Evolutionary conservation across 768 basidiomycete genomes (phyloP), one percentile per base, ranked within the genome.

Genomic region (Chiua virens): DNA sequence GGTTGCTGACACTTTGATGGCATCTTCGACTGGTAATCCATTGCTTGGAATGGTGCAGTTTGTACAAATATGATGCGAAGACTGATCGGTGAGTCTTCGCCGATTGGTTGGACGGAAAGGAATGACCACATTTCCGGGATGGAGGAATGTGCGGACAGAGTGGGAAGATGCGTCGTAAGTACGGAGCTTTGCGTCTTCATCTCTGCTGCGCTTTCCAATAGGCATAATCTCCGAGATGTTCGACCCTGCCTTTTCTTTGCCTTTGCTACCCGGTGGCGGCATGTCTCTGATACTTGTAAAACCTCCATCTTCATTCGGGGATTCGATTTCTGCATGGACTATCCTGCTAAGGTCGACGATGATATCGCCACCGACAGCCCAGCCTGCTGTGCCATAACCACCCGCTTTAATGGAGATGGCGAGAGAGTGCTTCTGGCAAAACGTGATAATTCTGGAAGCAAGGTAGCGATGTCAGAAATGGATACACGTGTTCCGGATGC

Each of bases 321-420:
- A 60, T 62, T 89, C 87, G 47, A 92, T 83, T 28, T 83, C 79
- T 35, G 89, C 74, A 34, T 86, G 84, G 46, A 75, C 74, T 44
- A 97, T 71, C 58, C 77, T 80, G 60, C 77, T 80, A 42, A 96
- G 70, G 71, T 96, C 94, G 57, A 95, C 69, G 62, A 96, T 84
- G 50, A 96, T 75, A 60, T 95, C 87, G 34, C 94, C 94, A 15
- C 83, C 84, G 47, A 95, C 81, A 42, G 90, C 82, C 88, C 92
- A 92, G 2, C 92, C 93, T 10, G 86, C 90, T 1, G 89, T 94
- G 7, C 92, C 94, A 63, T 89, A 94, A 0, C 94, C 94, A 22
- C 94, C 94, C 2, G 90, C 88, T 65, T 92, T 93, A 59, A 93
- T 79, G 9, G 90, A 92, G 6, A 87, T 80, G 10, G 86, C 83